Evolutionary conservation across 768 basidiomycete species (phyloP).

Genomic region (Pluteus cervinus): DNA sequence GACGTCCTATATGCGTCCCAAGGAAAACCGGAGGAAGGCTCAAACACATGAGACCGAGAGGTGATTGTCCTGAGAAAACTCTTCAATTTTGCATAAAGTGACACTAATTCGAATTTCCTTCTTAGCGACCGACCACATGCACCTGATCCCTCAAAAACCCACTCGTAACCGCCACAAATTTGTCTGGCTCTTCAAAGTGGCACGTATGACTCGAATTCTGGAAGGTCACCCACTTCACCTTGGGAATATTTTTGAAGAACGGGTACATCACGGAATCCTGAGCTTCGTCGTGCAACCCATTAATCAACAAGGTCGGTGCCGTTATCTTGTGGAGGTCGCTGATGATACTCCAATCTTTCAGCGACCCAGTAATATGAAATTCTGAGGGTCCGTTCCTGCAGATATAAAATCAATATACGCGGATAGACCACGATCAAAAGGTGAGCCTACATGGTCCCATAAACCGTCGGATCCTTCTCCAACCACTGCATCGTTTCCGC

Average conservation of each 20-base stretch:
- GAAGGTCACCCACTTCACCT: slow-evolving; percentile 39
- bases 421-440: too few relatives aligned
- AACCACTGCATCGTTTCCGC: slow-evolving; percentile 10
- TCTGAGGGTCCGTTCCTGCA: too few relatives aligned
- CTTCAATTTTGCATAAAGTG: too few relatives aligned
- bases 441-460: slow-evolving; percentile 15
- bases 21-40: too few relatives aligned
- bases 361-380: too few relatives aligned
- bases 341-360: slow-evolving; percentile 40
- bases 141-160: too few relatives aligned
- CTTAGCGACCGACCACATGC: too few relatives aligned
- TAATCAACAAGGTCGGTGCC: slow-evolving; percentile 34
- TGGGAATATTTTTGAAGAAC: slow-evolving; percentile 30
- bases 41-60: too few relatives aligned
- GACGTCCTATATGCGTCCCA: too few relatives aligned
- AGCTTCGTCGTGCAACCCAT: slow-evolving; percentile 34
- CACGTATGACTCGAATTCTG: slow-evolving; percentile 39
- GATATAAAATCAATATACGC: slow-evolving; percentile 2
- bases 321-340: slow-evolving; percentile 34
- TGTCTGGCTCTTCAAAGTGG: slow-evolving; percentile 34
- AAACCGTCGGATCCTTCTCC: slow-evolving; percentile 14
- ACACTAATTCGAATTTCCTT: too few relatives aligned
- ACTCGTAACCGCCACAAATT: slow-evolving; percentile 30
- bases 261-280: slow-evolving; percentile 32
- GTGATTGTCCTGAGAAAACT: too few relatives aligned